Evolutionary conservation across 306 rosid genomes (phyloP).

Genomic region (Vigna mungo): DNA sequence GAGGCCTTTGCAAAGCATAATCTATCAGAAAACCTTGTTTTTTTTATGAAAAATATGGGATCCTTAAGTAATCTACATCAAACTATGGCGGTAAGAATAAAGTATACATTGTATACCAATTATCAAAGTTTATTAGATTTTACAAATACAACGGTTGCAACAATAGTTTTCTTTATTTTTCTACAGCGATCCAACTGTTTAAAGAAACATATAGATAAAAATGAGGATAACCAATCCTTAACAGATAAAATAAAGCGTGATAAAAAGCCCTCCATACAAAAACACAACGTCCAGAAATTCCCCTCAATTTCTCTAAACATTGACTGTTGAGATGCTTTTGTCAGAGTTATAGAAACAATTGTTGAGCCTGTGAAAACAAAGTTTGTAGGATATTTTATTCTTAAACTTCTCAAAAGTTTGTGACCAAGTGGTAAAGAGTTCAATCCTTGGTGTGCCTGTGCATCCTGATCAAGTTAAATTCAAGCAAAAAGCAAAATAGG

Average conservation of each 20-base stretch:
- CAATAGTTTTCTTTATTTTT: slow-evolving; percentile 21
- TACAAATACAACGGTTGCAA: background rate
- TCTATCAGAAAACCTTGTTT: slow-evolving; percentile 26
- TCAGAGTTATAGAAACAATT: slow-evolving; percentile 13
- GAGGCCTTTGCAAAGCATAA: slow-evolving; percentile 30
- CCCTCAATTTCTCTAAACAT: slow-evolving; percentile 14
- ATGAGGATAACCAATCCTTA: slow-evolving; percentile 3
- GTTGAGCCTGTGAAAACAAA: background rate
- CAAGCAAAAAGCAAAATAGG: slow-evolving; percentile 5
- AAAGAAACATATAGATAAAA: slow-evolving; percentile 13
- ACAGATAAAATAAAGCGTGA: background rate
- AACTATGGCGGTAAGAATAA: background rate
- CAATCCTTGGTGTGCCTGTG: background rate
- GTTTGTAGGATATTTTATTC: slow-evolving; percentile 9
- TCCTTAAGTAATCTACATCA: background rate
- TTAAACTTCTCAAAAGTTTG: slow-evolving; percentile 16
- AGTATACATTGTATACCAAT: slow-evolving; percentile 5
- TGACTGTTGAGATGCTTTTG: background rate
- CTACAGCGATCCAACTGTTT: background rate
- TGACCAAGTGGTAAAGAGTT: slow-evolving; percentile 14
- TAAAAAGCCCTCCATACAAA: background rate
- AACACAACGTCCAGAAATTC: slow-evolving; percentile 3
- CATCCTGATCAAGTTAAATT: slow-evolving; percentile 1
- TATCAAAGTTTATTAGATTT: slow-evolving; percentile 27
- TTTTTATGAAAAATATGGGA: background rate